Base-by-base conservation (phyloP, 169 alveolate genomes). In the Cryptosporidium ubiquitum region DNA sequence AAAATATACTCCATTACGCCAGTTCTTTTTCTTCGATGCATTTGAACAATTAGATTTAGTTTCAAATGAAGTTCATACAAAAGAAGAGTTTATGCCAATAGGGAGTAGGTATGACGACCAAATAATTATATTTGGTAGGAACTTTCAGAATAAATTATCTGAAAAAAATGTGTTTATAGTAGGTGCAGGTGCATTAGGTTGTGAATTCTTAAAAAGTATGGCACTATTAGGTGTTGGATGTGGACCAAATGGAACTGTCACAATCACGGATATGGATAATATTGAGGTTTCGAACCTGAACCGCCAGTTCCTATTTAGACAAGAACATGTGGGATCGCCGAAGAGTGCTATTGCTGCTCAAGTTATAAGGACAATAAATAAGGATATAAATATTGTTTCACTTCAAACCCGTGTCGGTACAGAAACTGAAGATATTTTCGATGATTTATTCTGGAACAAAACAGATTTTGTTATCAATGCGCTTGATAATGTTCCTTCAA, bases 121-220 rank as follows among this genome's bases (percentile, higher is more conserved):
- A 92, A 95, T 96, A 52, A 94, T 95, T 5, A 92, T 97, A 66
- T 95, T 94, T 69, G 99, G 99, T 16, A 85, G 92, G 84, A 96
- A 93, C 74, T 89, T 95, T 70, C 96, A 95, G 79, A 84, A 93
- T 70, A 86, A 92, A 84, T 91, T 97, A 40, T 75, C 89, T 20
- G 92, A 93, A 29, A 64, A 93, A 91, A 95, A 95, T 70, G 92
- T 95, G 9, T 95, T 95, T 74, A 85, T 96, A 94, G 99, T 97
- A 12, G 99, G 99, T 20, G 98, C 99, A 49, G 99, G 99, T 0
- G 99, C 99, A 16, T 93, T 98, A 52, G 99, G 99, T 14, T 99
- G 99, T 85, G 99, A 99, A 89, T 96, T 95, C 68, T 94, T 98
- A 86, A 99, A 98, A 92, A 95, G 96, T 66, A 96, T 98, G 93